Base-by-base conservation (phyloP, 2,329 filamentous ascomycete genomes). In the Volutella citrinella region DNA sequence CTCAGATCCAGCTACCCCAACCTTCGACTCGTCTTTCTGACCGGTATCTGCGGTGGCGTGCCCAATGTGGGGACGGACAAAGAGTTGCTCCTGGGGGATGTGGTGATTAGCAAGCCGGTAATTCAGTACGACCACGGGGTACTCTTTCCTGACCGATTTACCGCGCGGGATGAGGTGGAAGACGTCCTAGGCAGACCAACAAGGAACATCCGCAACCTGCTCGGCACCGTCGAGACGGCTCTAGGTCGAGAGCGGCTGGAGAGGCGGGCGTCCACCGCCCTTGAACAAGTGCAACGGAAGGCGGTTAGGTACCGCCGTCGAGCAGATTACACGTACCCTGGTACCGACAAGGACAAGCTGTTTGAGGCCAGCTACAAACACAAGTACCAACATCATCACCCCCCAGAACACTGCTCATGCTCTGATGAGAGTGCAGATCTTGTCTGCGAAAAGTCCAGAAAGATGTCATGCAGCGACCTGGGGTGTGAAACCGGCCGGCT, bases 31-130 rank as follows among this genome's bases (percentile, higher is more conserved):
- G 58, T 42, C 1, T 18, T 70, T 1, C 27, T 69, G 0, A 58
- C 62, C 4, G 67, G 66, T 1, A 52, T 69, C 4, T 69, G 65
- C 27, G 68, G 64, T 1, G 65, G 60, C 9, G 49, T 61, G 6
- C 63, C 64, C 1, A 28, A 19, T 1, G 5, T 16, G 0, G 19
- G 9, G 9, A 4, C 23, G 1, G 46, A 55, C 19, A 32, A 32
- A 6, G 38, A 48, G 10, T 32, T 52, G 0, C 18, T 59, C 0
- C 39, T 65, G 0, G 61, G 63, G 3, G 58, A 66, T 26, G 59
- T 65, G 0, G 40, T 64, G 4, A 36, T 62, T 12, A 59, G 57
- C 34, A 48, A 45, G 3, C 42, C 31, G 2, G 13, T 61, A 4
- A 26, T 61, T 4, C 45, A 58, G 27, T 51, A 60, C 17, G 55